Base-by-base conservation (phyloP, 305 asterid species). In the Ruellia speciosa region DNA sequence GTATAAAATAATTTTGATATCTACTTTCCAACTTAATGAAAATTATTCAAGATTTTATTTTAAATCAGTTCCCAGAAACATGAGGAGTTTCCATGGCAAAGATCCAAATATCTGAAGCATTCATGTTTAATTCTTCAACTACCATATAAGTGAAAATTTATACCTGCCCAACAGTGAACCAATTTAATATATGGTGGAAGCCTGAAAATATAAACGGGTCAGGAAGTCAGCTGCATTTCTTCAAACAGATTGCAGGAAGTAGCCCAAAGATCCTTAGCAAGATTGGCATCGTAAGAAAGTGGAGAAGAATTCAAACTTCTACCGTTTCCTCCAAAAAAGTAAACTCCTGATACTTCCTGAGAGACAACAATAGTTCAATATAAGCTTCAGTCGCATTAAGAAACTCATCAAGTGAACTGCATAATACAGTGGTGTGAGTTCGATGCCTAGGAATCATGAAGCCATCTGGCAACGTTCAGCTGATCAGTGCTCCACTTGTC, bases 261-360 rank as follows among this genome's bases (percentile, higher is more conserved):
- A 58, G 58, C 77, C 95, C 94, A 86, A 40, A 89, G 83, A 52
- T 76, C 83, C 68, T 67, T 77, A 14, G 92, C 83, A 41, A 88
- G 84, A 59, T 72, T 68, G 57, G 58, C 46, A 52, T 77, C 70
- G 54, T 79, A 84, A 19, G 97, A 86, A 62, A 86, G 78, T 0
- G 64, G 46, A 9, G 89, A 88, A 56, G 97, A 88, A 43, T 68
- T 75, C 54, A 80, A 52, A 45, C 70, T 80, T 72, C 75, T 66
- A 28, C 85, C 83, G 14, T 84, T 77, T 69, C 94, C 97, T 67
- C 97, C 95, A 12, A 86, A 86, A 55, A 82, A 86, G 74, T 80
- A 84, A 12, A 76, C 94, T 40, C 92, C 97, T 6, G 94, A 82
- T 59, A 73, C 76, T 70, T 82, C 89, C 95, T 86, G 85, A 24